phyloP scores from a whole-genome alignment of 2,329 filamentous ascomycete genomes.

The Trichophyton simii region DNA sequence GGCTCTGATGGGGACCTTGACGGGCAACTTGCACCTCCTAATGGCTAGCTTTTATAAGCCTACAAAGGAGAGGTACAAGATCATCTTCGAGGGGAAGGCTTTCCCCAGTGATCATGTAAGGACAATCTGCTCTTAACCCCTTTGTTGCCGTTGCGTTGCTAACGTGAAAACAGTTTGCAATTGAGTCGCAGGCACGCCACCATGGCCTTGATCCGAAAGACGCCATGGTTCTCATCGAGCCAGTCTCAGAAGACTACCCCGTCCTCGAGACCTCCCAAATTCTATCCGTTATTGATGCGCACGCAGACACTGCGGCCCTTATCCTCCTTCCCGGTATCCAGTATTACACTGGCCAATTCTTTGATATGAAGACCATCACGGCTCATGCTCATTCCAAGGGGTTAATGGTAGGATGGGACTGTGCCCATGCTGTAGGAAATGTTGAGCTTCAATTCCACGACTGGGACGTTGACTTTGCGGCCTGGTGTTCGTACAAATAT shows the following conservation, averaged over 20 bases:
- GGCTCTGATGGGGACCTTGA: constrained; percentile 79
- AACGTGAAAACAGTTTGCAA: constrained; percentile 49
- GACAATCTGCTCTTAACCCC: constrained; percentile 19
- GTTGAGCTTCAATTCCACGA: constrained; percentile 68
- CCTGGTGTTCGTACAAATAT: constrained; percentile 93
- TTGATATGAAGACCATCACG: constrained; percentile 73
- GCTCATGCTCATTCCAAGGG: constrained; percentile 58
- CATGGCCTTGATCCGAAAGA: constrained; percentile 54
- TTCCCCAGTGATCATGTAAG: constrained; percentile 71
- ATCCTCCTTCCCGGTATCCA: constrained; percentile 77
- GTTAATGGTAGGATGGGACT: constrained; percentile 72
- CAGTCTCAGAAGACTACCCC: constrained; percentile 40
- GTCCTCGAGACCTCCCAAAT: constrained; percentile 60
- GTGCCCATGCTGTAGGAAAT: constrained; percentile 77
- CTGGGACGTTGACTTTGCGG: constrained; percentile 84
- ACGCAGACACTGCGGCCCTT: constrained; percentile 60
- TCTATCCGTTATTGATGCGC: constrained; percentile 57
- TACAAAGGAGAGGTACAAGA: constrained; percentile 54
- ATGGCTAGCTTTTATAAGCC: constrained; percentile 77
- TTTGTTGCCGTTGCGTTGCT: background rate
- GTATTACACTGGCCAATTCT: constrained; percentile 81
- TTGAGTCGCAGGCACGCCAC: constrained; percentile 65
- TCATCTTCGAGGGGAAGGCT: constrained; percentile 79
- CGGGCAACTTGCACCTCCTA: constrained; percentile 66
- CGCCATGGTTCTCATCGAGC: constrained; percentile 63